phyloP scores from a whole-genome alignment of 345 rosid genomes.

The Hibiscus trionum region DNA sequence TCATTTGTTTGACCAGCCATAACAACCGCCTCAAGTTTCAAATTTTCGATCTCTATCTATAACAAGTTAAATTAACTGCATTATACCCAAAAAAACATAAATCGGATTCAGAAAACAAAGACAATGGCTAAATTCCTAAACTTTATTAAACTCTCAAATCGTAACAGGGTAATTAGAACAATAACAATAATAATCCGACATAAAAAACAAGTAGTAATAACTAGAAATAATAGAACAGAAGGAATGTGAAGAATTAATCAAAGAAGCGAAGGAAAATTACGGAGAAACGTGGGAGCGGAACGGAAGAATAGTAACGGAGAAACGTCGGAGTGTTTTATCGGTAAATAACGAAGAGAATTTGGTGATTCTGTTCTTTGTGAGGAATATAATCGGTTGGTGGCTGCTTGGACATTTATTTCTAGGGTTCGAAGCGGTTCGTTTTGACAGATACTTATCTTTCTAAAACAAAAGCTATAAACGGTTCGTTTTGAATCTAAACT shows the following conservation, averaged over 20 bases:
- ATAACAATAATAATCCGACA: neutral
- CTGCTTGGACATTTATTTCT: neutral
- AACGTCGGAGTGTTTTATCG: neutral
- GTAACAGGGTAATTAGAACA: neutral
- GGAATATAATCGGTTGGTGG: neutral
- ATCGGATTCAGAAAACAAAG: neutral
- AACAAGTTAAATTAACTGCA: neutral
- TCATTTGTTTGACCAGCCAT: constrained; percentile 45
- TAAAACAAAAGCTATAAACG: neutral
- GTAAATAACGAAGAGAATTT: neutral
- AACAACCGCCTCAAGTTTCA: neutral
- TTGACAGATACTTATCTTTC: neutral
- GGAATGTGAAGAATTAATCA: neutral
- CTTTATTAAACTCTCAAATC: neutral
- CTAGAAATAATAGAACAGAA: neutral
- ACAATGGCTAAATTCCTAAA: neutral
- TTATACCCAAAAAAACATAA: neutral
- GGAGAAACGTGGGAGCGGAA: neutral
- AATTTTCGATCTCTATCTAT: neutral
- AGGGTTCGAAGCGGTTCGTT: neutral
- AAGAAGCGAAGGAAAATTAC: neutral
- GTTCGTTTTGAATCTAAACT: neutral
- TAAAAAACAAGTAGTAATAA: neutral
- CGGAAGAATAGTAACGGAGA: neutral
- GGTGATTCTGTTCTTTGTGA: neutral